Evolutionary conservation across 2,329 filamentous ascomycete genomes (phyloP).

Genomic region (Microdochium paspali): DNA sequence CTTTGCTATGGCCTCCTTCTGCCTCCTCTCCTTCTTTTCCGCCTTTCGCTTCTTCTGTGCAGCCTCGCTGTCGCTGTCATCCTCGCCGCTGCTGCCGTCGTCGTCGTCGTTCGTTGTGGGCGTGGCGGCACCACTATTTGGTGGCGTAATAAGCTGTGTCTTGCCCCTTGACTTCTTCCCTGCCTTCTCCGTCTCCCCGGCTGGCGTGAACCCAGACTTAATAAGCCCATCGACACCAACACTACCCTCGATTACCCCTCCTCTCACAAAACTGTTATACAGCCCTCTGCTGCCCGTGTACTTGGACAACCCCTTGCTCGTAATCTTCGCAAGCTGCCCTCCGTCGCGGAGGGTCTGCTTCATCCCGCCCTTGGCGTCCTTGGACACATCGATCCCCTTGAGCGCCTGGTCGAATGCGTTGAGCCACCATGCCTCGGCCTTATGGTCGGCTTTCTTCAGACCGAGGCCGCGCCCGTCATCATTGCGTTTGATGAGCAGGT

Average conservation of each 20-base stretch:
- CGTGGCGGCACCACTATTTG: slow-evolving; percentile 5
- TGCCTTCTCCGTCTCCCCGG: slow-evolving; percentile 13
- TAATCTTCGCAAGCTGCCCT: slow-evolving; percentile 38
- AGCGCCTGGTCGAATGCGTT: slow-evolving; percentile 87
- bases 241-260: slow-evolving; percentile 69
- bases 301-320: slow-evolving; percentile 37
- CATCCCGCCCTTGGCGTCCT: slow-evolving; percentile 36
- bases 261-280: slow-evolving; percentile 78
- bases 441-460: slow-evolving; percentile 57
- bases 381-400: slow-evolving; percentile 62
- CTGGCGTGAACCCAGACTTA: slow-evolving; percentile 17
- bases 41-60: slow-evolving; percentile 16
- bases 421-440: slow-evolving; percentile 91
- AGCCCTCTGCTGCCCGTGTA: slow-evolving; percentile 56
- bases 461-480: slow-evolving; percentile 74
- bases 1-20: slow-evolving; percentile 14
- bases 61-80: slow-evolving; percentile 10
- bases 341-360: slow-evolving; percentile 45
- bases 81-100: slow-evolving; percentile 6
- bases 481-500: slow-evolving; percentile 76
- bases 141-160: slow-evolving; percentile 2
- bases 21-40: slow-evolving; percentile 23
- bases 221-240: slow-evolving; percentile 24
- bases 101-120: slow-evolving; percentile 7
- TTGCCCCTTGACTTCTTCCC: slow-evolving; percentile 24